Base-by-base conservation (phyloP, 345 rosid species). In the Aquilaria yunnanensis region DNA sequence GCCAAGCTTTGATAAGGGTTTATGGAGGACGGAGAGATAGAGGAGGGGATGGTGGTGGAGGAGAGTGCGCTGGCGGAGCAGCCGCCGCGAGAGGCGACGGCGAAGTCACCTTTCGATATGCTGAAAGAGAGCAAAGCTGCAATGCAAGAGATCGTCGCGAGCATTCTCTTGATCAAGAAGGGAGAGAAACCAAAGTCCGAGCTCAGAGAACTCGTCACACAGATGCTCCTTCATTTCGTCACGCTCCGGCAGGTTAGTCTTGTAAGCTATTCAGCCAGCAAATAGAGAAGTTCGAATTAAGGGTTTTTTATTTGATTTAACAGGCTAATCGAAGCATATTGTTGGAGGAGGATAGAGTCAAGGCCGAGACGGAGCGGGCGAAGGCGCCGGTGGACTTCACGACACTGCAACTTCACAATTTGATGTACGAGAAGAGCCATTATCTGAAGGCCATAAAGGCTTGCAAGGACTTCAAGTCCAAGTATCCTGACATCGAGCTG, bases 11-110 rank as follows among this genome's bases (percentile, higher is more conserved):
- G 43, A 9, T 37, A 37, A 37, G 43, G 43, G 43, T 37, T 37
- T 37, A 90, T 94, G 99, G 97, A 85, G 69, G 99, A 90, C 87
- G 97, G 91, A 66, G 94, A 89, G 79, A 94, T 88, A 61, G 97
- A 88, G 51, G 96, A 83, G 65, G 88, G 76, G 60, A 81, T 86
- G 74, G 70, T 75, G 56, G 73, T 78, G 63, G 81, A 83, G 10
- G 78, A 70, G 29, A 77, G 67, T 16, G 31, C 55, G 1, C 66
- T 67, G 33, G 32, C 47, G 30, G 14, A 72, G 23, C 50, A 52
- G 14, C 74, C 75, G 8, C 74, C 78, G 51, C 61, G 61, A 1
- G 73, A 75, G 70, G 60, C 65, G 4, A 60, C 65, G 4, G 77
- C 32, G 60, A 90, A 79, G 59, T 86, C 86, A 1, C 71, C 92